A percentile compares a stretch with the other conserved stretches of the same genome.
Conservation (phyloP, 2,329 filamentous ascomycete species). For the Neophaeococcomyces mojaviensis region DNA sequence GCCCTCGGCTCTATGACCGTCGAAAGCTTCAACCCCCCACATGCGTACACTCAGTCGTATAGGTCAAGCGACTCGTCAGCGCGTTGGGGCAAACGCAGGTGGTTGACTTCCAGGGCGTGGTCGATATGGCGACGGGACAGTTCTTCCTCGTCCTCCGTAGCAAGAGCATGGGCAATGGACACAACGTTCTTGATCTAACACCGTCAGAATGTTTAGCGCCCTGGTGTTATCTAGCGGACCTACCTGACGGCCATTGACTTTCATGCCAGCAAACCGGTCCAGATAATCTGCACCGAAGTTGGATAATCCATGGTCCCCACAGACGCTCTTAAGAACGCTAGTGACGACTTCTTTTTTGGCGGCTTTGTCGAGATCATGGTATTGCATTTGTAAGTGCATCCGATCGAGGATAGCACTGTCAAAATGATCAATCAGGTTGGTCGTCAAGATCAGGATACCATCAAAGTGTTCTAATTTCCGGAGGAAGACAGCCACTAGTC, state of each 20-base stretch:
- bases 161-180: conserved; percentile 3
- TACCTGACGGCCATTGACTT: neutral
- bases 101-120: conserved; percentile 1
- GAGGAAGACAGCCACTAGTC: conserved; percentile 22
- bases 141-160: neutral
- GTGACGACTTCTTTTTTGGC: conserved; percentile 2
- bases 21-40: too few species aligned
- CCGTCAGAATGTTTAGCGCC: neutral
- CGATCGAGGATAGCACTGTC: conserved; percentile 6
- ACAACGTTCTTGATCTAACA: conserved; percentile 5
- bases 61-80: conserved; percentile 4
- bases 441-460: conserved; percentile 23
- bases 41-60: too few species aligned
- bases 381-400: conserved; percentile 8
- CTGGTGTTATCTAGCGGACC: neutral
- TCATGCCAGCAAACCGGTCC: neutral
- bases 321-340: neutral
- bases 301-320: neutral
- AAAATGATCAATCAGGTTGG: conserved; percentile 22
- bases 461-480: conserved; percentile 23
- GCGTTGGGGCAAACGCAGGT: conserved; percentile 2
- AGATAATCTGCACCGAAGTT: neutral
- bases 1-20: too few species aligned
- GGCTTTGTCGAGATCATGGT: conserved; percentile 6
- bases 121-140: conserved; percentile 3